phyloP scores from a whole-genome alignment of 352 stramenopile species.

The Pythium diclinum region DNA sequence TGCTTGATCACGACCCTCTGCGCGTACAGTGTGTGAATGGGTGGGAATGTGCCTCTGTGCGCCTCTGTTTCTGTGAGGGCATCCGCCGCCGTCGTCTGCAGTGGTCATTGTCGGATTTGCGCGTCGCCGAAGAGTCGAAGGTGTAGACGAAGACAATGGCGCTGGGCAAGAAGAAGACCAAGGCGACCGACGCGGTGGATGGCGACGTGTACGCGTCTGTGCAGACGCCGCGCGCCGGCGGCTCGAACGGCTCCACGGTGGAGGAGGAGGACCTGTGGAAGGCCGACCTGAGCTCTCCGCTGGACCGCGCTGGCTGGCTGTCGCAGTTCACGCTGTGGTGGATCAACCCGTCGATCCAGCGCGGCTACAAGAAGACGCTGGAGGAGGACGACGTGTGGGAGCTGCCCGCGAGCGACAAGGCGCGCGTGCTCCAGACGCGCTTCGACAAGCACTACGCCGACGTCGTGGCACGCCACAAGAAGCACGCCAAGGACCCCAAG shows the following conservation, averaged over 20 bases:
- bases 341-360: slow-evolving; percentile 15
- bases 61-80: neutral
- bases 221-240: slow-evolving; percentile 8
- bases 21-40: neutral
- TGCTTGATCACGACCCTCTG: neutral
- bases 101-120: neutral
- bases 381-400: slow-evolving; percentile 34
- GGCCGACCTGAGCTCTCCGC: slow-evolving; percentile 9
- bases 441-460: slow-evolving; percentile 23
- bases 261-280: slow-evolving; percentile 10
- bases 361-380: slow-evolving; percentile 22
- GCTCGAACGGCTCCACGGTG: neutral
- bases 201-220: slow-evolving; percentile 15
- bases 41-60: neutral
- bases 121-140: neutral
- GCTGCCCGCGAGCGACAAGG: slow-evolving; percentile 22
- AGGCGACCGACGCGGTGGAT: neutral
- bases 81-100: neutral
- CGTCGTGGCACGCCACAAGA: neutral
- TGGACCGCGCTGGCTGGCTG: slow-evolving; percentile 14
- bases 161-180: neutral
- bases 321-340: slow-evolving; percentile 29
- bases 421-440: slow-evolving; percentile 22
- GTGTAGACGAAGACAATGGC: neutral
- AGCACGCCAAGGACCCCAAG: neutral